Evolutionary conservation across 345 rosid genomes (phyloP), one percentile per base, ranked within the genome.

Genomic region (Salix suchowensis): DNA sequence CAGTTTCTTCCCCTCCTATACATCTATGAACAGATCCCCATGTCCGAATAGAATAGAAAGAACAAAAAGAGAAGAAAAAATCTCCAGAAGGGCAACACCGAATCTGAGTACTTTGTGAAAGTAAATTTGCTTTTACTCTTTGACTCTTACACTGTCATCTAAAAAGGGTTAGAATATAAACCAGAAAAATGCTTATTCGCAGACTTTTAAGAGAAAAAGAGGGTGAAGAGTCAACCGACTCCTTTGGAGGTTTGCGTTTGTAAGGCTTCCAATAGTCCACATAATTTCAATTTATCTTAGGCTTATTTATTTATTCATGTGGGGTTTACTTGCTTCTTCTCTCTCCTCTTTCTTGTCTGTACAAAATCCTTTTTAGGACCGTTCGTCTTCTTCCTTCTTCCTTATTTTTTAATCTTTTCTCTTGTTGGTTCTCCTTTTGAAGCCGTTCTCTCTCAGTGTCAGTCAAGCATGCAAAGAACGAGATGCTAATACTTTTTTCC

Each of bases 261-360:
- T 87, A 88, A 88, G 98, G 96, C 92, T 92, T 90, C 85, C 78
- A 86, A 68, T 72, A 81, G 80, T 90, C 98, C 97, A 88, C 97
- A 86, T 81, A 58, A 73, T 62, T 28, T 71, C 81, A 77, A 82
- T 90, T 79, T 86, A 85, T 84, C 86, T 78, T 77, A 77, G 15
- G 66, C 70, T 14, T 54, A 46, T 66, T 12, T 13, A 32, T 21
- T 26, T 65, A 24, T n/a, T 32, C 37, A 23, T 19, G 48, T n/a
- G 46, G n/a, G 42, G 39, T 74, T 19, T 2, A 15, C 16, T 48
- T 1, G 13, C 40, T 42, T 36, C 28, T 36, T n/a, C 23, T 46
- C 26, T 34, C 16, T 14, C 7, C 30, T 50, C 28, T 50, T 72
- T 68, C 42, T 70, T 50, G 28, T 52, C 42, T 42, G 66, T 73